Base-by-base conservation (phyloP, 768 basidiomycete species). In the Megacollybia marginata region DNA sequence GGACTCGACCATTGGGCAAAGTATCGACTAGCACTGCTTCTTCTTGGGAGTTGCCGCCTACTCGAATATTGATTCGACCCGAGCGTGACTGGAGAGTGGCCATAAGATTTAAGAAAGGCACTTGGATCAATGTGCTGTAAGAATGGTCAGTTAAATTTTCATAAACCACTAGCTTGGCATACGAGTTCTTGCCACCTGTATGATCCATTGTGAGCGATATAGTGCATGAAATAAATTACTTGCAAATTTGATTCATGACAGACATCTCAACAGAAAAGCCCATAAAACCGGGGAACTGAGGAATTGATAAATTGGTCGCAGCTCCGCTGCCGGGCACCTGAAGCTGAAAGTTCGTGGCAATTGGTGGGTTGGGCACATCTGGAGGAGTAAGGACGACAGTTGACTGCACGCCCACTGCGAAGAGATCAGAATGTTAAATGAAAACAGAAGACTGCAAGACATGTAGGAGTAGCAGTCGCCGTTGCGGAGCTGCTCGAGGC, bases 11-110 rank as follows among this genome's bases (percentile, higher is more conserved):
- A 52, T 79, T 71, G 0, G 74, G 60, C 9, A 81, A 74, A 33
- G 66, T 70, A 44, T 68, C 66, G 9, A 79, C 80, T 52, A 80
- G 62, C 4, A 65, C 59, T 8, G 80, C 83, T 2, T 69, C 74
- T 49, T 92, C 89, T 60, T 91, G 89, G 0, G 84, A 82, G 64
- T 91, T 91, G 43, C 88, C 88, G 20, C 89, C 88, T 1, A 91
- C 70, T 46, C 88, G 79, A n/a, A 89, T 65, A 11, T 74, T 65
- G 6, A 87, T 78, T 2, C 64, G 58, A 2, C 87, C 87, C 2
- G 78, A 76, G 28, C 89, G 74, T 55, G 78, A 20, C 15, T 33
- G 35, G 44, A 92, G 68, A 53, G 85, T 85, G 4, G 79, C 72
- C 72, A 92, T 79, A 32, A 90, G 70, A 60, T 92, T 91, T n/a